These are phyloP conservation scores for Monosporozyma aerobia DNA, from an alignment of 805 yeast genomes.

Conservation along the genomic window DNA sequence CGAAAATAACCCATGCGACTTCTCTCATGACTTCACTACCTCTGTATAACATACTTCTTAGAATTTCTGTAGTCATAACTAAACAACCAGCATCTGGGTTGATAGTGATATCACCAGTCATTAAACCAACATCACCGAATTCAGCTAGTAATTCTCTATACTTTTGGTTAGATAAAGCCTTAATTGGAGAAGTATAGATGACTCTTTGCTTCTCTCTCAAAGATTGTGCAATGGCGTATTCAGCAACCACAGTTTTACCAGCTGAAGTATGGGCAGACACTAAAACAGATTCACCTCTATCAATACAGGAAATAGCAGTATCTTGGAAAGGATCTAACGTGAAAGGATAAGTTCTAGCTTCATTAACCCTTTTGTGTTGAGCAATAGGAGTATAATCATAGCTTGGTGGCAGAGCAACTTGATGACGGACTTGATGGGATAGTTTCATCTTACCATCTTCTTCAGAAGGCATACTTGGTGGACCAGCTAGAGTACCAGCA, in stretches of 20 bases:
- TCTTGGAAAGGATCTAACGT: slow-evolving; percentile 95
- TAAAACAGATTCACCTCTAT: slow-evolving; percentile 84
- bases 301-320: slow-evolving; percentile 91
- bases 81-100: slow-evolving; percentile 97
- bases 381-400: slow-evolving; percentile 83
- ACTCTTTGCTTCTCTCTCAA: slow-evolving; percentile 85
- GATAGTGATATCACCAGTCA: slow-evolving; percentile 98
- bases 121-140: slow-evolving; percentile 93
- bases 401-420: slow-evolving; percentile 91
- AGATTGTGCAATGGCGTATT: slow-evolving; percentile 95
- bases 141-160: slow-evolving; percentile 87
- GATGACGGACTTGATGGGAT: slow-evolving; percentile 93
- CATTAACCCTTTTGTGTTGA: slow-evolving; percentile 65
- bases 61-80: slow-evolving; percentile 98
- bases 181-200: slow-evolving; percentile 90
- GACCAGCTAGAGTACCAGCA: slow-evolving; percentile 56
- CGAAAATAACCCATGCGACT: slow-evolving; percentile 97
- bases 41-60: slow-evolving; percentile 90
- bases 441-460: slow-evolving; percentile 53
- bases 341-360: slow-evolving; percentile 89
- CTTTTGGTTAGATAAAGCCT: slow-evolving; percentile 89
- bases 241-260: slow-evolving; percentile 95
- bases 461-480: slow-evolving; percentile 31
- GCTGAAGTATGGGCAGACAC: slow-evolving; percentile 98
- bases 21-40: slow-evolving; percentile 98